These are phyloP conservation scores for Kuraishia piskuri DNA, from an alignment of 805 yeast genomes.

Conservation along the genomic window DNA sequence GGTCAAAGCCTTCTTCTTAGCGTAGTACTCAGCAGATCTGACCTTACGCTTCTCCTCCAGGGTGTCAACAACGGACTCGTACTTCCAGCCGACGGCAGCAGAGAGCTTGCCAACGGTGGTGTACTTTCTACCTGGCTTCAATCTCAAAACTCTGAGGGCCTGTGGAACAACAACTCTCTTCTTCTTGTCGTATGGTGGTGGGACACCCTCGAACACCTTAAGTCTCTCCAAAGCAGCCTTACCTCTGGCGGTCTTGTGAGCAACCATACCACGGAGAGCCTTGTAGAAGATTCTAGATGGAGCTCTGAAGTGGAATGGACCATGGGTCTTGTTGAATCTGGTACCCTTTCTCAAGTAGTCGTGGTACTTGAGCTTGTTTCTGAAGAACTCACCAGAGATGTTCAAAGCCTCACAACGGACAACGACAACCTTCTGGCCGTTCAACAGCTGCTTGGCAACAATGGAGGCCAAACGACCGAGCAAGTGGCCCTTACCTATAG, in stretches of 20 bases:
- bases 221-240: constrained; percentile 99
- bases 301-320: constrained; percentile 99
- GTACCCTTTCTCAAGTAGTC: constrained; percentile 99
- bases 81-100: constrained; percentile 98
- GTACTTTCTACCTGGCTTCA: constrained; percentile 99
- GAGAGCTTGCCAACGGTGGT: constrained; percentile 96
- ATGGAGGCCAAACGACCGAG: constrained; percentile 99
- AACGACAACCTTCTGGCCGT: constrained; percentile 96
- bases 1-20: constrained; percentile 93
- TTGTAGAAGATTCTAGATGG: constrained; percentile 99
- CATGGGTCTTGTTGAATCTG: constrained; percentile 96
- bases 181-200: constrained; percentile 99
- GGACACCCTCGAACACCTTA: constrained; percentile 99
- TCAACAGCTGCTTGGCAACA: constrained; percentile 96
- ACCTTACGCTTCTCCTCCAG: constrained; percentile 99
- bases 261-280: constrained; percentile 98
- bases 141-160: constrained; percentile 98
- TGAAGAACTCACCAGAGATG: constrained; percentile 99
- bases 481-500: constrained; percentile 90
- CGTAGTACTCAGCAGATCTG: constrained; percentile 97
- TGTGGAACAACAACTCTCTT: constrained; percentile 99
- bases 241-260: constrained; percentile 99
- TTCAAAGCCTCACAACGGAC: constrained; percentile 97
- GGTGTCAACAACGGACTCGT: constrained; percentile 95
- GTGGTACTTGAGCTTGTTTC: constrained; percentile 99